Base-by-base conservation (phyloP, 1,284 basidiomycete genomes). In the Tetrapyrgos nigripes region DNA sequence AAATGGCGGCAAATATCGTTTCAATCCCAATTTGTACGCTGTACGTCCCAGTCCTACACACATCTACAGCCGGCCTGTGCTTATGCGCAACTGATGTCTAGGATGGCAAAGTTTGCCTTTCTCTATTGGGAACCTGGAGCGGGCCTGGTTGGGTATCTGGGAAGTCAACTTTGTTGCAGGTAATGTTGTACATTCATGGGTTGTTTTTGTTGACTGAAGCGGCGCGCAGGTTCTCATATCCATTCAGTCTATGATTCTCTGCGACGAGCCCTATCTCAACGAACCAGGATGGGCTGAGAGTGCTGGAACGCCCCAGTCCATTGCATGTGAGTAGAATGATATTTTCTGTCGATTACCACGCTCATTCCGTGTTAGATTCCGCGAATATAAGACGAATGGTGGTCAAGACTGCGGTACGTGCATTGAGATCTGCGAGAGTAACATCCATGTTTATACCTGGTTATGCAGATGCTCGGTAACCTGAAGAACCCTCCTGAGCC, bases 171-270 rank as follows among this genome's bases (percentile, higher is more conserved):
- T 74, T 96, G 43, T 79, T 95, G 4, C 92, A 94, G 77, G 91
- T 87, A 58, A 45, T 70, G 45, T 45, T 23, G 8, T 28, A 19
- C 50, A 19, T 53, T 44, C 58, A 19, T 33, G 19, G 49, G 10
- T 58, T 44, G 55, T 44, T 64, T 53, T n/a, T 37, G 49, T 6
- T 93, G 94, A 89, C 70, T 94, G 92, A 17, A 96, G 55, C 21
- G 24, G 43, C 19, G 51, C 66, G 10, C 63, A 92, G 88, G 92
- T 94, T 28, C 79, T 94, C 45, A 91, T 97, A 46, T 96, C 93
- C n/a, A 95, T 96, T 46, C 94, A 96, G 76, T 93, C 92, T 5
- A 92, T 97, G 89, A 96, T 96, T 63, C 76, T 96, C 23, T 93
- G 91, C 62, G 92, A 95, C 11, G 93, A 96, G 65, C 93, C 94